Base-by-base conservation (phyloP, 768 basidiomycete species). In the Tephrocybe sp. region DNA sequence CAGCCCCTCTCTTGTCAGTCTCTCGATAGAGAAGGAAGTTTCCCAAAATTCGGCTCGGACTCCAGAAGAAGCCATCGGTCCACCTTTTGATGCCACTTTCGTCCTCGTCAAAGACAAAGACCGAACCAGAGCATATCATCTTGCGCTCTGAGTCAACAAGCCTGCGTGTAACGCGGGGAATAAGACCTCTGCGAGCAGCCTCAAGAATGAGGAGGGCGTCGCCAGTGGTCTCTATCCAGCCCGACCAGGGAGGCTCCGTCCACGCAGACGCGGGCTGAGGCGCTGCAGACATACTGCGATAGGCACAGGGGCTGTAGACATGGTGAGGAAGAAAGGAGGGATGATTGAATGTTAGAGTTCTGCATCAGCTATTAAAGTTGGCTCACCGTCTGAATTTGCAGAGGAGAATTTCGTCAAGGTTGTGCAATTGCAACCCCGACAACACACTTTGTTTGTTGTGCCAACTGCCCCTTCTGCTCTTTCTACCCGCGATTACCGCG, bases 51-150 rank as follows among this genome's bases (percentile, higher is more conserved):
- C 95, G 78, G 58, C 86, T 89, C 0, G 95, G 95, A 58, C 88
- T 90, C 95, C 95, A 97, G 65, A 89, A 88, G 65, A 90, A 86
- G n/a, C 94, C 93, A 70, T 98, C 95, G 1, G 95, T 98, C 91
- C 94, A 97, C 38, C 95, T 81, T 73, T 95, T 96, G 74, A 98
- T 98, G 23, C 94, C 93, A 62, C 90, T 93, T 71, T 96, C 93
- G 62, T 93, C 88, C 74, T 97, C 95, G 68, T 98, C 93, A 64
- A 97, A 98, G 58, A 97, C 95, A 62, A 98, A 98, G 10, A 98
- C 93, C 6, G 89, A 90, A 50, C 95, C 95, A 5, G 87, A 90
- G 15, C 86, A 86, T 66, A 98, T 94, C 86, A 96, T 91, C 63
- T 84, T 87, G 51, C 93, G 82, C 68, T 98, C 95, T 26, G 89